phyloP scores from a whole-genome alignment of 169 alveolate species.

The Miamiensis avidus region DNA sequence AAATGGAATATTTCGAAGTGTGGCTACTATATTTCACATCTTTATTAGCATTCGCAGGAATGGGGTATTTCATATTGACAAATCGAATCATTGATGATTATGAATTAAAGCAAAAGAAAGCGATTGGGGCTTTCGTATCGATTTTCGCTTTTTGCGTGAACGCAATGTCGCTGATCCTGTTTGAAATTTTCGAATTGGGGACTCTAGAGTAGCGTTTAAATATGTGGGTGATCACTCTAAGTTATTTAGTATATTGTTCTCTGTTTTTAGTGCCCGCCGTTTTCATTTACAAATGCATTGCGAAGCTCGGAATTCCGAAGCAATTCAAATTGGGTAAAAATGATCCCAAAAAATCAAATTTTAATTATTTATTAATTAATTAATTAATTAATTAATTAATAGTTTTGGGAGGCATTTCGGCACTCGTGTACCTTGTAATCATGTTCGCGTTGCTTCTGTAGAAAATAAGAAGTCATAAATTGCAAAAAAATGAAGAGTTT shows the following conservation, averaged over 20 bases:
- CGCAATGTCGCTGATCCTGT: slow-evolving; percentile 16
- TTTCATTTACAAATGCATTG: slow-evolving; percentile 4
- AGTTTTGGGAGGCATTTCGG: neutral
- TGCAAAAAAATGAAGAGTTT: too few species aligned
- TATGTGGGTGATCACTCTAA: slow-evolving; percentile 30
- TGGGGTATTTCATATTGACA: too few species aligned
- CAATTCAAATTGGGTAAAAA: slow-evolving; percentile 23
- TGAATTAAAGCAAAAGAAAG: slow-evolving; percentile 20
- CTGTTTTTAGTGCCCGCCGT: slow-evolving; percentile 24
- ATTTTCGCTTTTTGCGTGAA: slow-evolving; percentile 10
- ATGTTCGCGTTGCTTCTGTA: too few species aligned
- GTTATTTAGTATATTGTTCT: slow-evolving; percentile 17
- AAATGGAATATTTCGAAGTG: neutral
- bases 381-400: neutral
- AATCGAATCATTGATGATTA: slow-evolving; percentile 25
- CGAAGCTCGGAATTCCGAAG: slow-evolving; percentile 1
- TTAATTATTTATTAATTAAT: neutral
- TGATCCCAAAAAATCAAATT: too few species aligned
- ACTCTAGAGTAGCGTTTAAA: neutral
- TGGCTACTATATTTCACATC: neutral
- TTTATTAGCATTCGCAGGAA: too few species aligned
- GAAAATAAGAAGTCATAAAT: too few species aligned
- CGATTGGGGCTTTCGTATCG: neutral
- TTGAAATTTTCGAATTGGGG: slow-evolving; percentile 35
- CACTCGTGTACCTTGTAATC: too few species aligned